Percentiles rank a stretch among this genome's conserved stretches.
phyloP scores from a whole-genome alignment of 495 filamentous ascomycete genomes.

The Apodospora peruviana region DNA sequence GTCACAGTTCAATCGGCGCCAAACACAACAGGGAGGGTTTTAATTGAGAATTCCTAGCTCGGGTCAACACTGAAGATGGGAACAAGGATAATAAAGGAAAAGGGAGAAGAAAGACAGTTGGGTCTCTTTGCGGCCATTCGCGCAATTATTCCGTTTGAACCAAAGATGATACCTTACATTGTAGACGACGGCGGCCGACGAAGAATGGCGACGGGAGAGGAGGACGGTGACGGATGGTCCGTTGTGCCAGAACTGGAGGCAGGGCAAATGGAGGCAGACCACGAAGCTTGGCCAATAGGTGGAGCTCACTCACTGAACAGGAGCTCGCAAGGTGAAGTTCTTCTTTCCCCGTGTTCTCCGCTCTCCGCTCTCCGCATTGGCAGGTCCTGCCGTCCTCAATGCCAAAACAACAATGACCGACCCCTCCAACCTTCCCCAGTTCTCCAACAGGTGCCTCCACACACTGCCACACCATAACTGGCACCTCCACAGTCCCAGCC shows the following conservation, averaged over 20 bases:
- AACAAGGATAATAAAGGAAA: no score
- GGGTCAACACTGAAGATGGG: no score
- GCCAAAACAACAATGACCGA: background rate
- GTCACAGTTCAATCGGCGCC: no score
- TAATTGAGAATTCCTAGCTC: no score
- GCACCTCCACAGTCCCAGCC: conserved; percentile 5
- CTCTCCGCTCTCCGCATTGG: conserved; percentile 2
- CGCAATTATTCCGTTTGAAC: no score
- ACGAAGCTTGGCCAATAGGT: background rate
- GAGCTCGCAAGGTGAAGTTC: background rate
- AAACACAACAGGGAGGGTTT: no score
- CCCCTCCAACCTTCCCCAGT: conserved; percentile 10
- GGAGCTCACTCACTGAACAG: no score
- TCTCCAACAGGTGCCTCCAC: conserved; percentile 12
- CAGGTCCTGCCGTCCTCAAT: background rate
- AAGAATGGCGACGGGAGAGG: background rate
- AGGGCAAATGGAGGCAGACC: background rate
- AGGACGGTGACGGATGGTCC: background rate
- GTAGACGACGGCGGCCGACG: no score
- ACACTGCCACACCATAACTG: conserved; percentile 2
- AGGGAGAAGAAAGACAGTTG: no score
- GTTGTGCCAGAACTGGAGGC: background rate
- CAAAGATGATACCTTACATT: no score
- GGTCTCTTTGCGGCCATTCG: no score
- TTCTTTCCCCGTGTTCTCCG: background rate